Base-by-base conservation (phyloP, 2,329 filamentous ascomycete genomes). In the Ophiosphaerella herpotricha region DNA sequence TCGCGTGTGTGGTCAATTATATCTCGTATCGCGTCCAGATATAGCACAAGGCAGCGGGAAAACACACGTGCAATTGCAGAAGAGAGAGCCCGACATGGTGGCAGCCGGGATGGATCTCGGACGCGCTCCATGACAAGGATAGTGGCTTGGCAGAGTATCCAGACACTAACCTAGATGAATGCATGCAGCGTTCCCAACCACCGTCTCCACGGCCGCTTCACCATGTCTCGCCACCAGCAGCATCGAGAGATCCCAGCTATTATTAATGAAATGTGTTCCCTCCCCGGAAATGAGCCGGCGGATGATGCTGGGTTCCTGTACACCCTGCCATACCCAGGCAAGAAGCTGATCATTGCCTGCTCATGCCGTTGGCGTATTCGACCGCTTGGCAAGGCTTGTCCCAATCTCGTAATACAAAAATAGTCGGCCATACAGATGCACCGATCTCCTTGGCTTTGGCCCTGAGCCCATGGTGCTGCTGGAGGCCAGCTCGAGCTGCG, bases 321-420 rank as follows among this genome's bases (percentile, higher is more conserved):
- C 50, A 48, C 54, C 50, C 50, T 61, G 58, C 18, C 18, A 21
- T 21, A 42, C 49, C 42, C 16, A 21, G 36, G 38, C 46, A 52
- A 39, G 7, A 29, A 49, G 50, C 43, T 44, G 52, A 62, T 60
- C 53, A 49, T 49, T 55, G 46, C 47, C 48, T 40, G 33, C 47
- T 49, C 38, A 47, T 51, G 47, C 48, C 54, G 54, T 56, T 54
- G 48, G 43, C 43, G 46, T 56, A 48, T 49, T 52, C 46, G 21
- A 32, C 42, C 40, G 54, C 65, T 68, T 68, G 61, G 64, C 64
- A 36, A 64, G 54, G 64, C 63, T 63, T 68, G 58, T 58, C 48
- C 29, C 44, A 38, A 54, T 56, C 55, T 55, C 50, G 55, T 52
- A 46, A 55, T 48, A 44, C 57, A 63, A 64, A 62, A 68, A 68